A percentile compares a stretch with the other conserved stretches of the same genome.
Conservation (phyloP, 2,329 filamentous ascomycete genomes). For the Dichotomopilus funicola region DNA sequence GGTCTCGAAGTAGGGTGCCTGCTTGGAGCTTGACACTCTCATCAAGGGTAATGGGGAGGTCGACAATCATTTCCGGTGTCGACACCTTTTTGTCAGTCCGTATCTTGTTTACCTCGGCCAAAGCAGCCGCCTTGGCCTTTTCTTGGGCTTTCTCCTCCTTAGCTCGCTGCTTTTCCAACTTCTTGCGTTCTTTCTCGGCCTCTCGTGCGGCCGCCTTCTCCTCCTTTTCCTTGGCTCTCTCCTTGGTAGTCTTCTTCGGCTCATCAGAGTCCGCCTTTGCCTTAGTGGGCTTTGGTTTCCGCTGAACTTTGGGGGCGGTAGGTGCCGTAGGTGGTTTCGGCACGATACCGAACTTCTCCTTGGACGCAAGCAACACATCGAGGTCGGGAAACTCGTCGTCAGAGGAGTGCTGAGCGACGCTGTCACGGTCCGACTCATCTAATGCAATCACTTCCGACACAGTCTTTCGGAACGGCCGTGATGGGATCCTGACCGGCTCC, state of each 20-base stretch:
- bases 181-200: conserved; percentile 49
- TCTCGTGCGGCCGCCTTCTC: conserved; percentile 45
- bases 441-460: conserved; percentile 32
- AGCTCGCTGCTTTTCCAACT: conserved; percentile 49
- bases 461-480: conserved; percentile 17
- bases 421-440: conserved; percentile 27
- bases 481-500: conserved; percentile 4
- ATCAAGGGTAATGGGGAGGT: conserved; percentile 54
- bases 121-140: conserved; percentile 57
- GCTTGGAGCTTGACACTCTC: conserved; percentile 40
- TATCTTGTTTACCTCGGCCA: conserved; percentile 67
- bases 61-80: conserved; percentile 69
- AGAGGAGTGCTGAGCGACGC: conserved; percentile 13
- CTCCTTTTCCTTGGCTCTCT: conserved; percentile 36
- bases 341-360: conserved; percentile 10
- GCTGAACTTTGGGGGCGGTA: conserved; percentile 4
- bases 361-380: conserved; percentile 33
- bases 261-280: conserved; percentile 7
- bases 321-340: not conserved
- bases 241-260: conserved; percentile 29
- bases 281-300: conserved; percentile 19
- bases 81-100: conserved; percentile 68
- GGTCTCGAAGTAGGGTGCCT: conserved; percentile 42
- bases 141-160: conserved; percentile 58
- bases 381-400: conserved; percentile 47